phyloP scores from a whole-genome alignment of 2,329 filamentous ascomycete species.

The Penicillium sp. region DNA sequence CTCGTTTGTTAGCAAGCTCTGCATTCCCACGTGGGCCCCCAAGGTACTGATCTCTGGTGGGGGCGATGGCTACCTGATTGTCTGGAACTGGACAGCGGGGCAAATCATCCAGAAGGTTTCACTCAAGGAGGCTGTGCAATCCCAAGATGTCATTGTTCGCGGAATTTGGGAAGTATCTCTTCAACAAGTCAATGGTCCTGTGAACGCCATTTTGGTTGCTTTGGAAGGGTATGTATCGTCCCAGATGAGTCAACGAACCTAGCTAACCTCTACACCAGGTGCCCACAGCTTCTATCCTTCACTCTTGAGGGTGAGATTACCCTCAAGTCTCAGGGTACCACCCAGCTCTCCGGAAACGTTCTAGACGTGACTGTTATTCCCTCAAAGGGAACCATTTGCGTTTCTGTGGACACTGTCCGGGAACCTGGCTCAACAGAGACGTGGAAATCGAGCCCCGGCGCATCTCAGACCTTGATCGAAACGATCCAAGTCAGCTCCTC shows the following conservation, averaged over 20 bases:
- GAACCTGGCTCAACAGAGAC: slow-evolving; percentile 50
- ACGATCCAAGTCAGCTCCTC: slow-evolving; percentile 24
- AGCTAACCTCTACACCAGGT: slow-evolving; percentile 52
- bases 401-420: slow-evolving; percentile 57
- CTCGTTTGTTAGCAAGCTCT: slow-evolving; percentile 77
- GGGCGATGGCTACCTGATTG: slow-evolving; percentile 72
- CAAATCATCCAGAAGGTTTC: slow-evolving; percentile 32
- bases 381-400: slow-evolving; percentile 36
- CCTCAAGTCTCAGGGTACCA: slow-evolving; percentile 51
- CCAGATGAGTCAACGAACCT: not conserved
- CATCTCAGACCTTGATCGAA: slow-evolving; percentile 30
- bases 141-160: slow-evolving; percentile 46
- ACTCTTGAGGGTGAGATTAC: slow-evolving; percentile 50
- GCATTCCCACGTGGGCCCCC: slow-evolving; percentile 56
- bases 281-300: slow-evolving; percentile 67
- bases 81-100: slow-evolving; percentile 74
- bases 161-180: slow-evolving; percentile 49
- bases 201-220: slow-evolving; percentile 48
- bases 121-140: slow-evolving; percentile 22
- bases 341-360: slow-evolving; percentile 63
- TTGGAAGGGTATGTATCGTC: slow-evolving; percentile 55
- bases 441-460: slow-evolving; percentile 25
- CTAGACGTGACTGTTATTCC: slow-evolving; percentile 52
- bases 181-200: slow-evolving; percentile 15
- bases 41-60: slow-evolving; percentile 79